Base-by-base conservation (phyloP, 2,329 filamentous ascomycete genomes). In the Fusarium chuoi region DNA sequence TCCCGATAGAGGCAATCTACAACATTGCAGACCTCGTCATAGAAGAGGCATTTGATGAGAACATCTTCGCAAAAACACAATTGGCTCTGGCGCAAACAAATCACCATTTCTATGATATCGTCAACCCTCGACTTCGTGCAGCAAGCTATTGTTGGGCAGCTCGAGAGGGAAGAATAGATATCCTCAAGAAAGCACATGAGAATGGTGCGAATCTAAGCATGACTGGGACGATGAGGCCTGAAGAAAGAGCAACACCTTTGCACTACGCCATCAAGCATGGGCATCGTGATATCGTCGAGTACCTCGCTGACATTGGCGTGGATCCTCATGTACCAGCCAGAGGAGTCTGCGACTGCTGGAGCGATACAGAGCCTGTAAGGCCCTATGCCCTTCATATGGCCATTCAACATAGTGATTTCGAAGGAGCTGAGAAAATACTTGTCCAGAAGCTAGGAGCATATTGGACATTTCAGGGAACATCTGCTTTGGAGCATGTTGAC, bases 201-300 rank as follows among this genome's bases (percentile, higher is more conserved):
- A 22, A 73, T 13, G 60, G 65, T 35, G 60, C 55, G 14, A 49
- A 51, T 41, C 33, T 73, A 49, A 59, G 51, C 35, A 22, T 48
- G 12, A 61, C 52, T 24, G 62, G 68, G 38, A n/a, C 30, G 5
- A 70, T 41, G 17, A 55, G 36, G 14, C 9, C n/a, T 20, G 35
- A 33, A 17, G 39, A 58, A 22, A 45, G 36, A 17, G 70, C 42
- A 3, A 62, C 57, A 7, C 65, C 60, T 38, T 56, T 76, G 6
- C 57, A 70, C 20, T 65, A 67, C 28, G 46, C 65, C 11, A 70
- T 72, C 7, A 30, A 63, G 26, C 42, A 76, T 20, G 57, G 54
- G 2, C 56, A 76, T 65, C 46, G 57, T 6, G 62, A 59, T 17
- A 51, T 70, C n/a, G 6, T 68, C 15, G 68, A 72, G 22, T 76